These are phyloP conservation scores for Fusarium nisikadoi DNA, from an alignment of 2,329 filamentous ascomycete species.

Conservation along the genomic window DNA sequence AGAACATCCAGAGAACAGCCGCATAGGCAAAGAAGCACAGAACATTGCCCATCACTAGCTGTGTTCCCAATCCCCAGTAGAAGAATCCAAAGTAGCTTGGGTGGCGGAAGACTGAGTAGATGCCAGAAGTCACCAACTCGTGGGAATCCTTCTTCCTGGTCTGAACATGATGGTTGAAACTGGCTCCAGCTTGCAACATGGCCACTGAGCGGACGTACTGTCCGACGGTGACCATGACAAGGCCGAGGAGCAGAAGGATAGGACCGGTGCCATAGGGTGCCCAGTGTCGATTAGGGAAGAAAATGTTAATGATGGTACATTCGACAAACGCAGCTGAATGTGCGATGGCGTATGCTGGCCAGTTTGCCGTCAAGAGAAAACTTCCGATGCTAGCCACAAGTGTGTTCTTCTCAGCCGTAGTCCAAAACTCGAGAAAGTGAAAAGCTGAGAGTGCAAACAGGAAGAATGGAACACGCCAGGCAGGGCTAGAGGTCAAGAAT, in stretches of 20 bases:
- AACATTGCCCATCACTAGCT: slow-evolving; percentile 87
- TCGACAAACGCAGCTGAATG: slow-evolving; percentile 81
- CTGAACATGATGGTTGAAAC: slow-evolving; percentile 92
- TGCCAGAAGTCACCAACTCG: slow-evolving; percentile 81
- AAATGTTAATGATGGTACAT: slow-evolving; percentile 68
- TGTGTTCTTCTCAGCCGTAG: slow-evolving; percentile 86
- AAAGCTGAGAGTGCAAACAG: slow-evolving; percentile 77
- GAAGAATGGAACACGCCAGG: slow-evolving; percentile 76
- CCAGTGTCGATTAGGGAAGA: slow-evolving; percentile 64
- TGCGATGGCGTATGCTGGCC: slow-evolving; percentile 83
- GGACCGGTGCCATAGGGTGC: slow-evolving; percentile 57
- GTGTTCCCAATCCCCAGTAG: slow-evolving; percentile 97
- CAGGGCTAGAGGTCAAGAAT: slow-evolving; percentile 54
- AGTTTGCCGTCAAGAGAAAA: slow-evolving; percentile 88
- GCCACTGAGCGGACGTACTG: slow-evolving; percentile 82
- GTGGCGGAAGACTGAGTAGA: slow-evolving; percentile 82
- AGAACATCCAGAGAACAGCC: slow-evolving; percentile 86
- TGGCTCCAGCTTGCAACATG: slow-evolving; percentile 88
- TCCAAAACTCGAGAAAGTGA: slow-evolving; percentile 97
- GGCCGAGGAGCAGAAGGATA: slow-evolving; percentile 64
- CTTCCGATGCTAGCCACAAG: slow-evolving; percentile 75
- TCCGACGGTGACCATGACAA: slow-evolving; percentile 73
- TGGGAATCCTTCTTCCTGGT: slow-evolving; percentile 75
- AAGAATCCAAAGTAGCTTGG: slow-evolving; percentile 98
- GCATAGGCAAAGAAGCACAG: slow-evolving; percentile 81